phyloP scores from a whole-genome alignment of 129 eudicot genomes.

The Dittrichia graveolens region DNA sequence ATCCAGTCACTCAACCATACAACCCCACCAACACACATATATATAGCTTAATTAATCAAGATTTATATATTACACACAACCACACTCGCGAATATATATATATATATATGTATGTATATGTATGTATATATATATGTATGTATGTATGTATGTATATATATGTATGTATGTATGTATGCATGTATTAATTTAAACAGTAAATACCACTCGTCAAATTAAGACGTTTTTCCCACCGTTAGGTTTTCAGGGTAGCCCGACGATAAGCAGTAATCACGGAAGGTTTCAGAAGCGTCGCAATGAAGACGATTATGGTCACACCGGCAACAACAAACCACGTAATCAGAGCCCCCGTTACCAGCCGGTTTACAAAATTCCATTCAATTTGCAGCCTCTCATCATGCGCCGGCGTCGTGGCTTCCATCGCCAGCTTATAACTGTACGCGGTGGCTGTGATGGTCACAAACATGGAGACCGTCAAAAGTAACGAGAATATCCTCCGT shows the following conservation, averaged over 20 bases:
- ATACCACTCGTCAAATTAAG: too few relatives aligned
- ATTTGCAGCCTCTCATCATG: neutral
- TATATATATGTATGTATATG: too few relatives aligned
- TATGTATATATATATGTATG: too few relatives aligned
- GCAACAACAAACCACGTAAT: constrained; percentile 22
- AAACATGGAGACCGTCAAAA: constrained; percentile 38
- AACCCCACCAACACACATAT: too few relatives aligned
- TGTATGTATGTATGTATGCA: too few relatives aligned
- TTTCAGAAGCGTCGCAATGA: neutral
- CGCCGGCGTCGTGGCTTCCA: constrained; percentile 34
- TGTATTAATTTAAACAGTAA: too few relatives aligned
- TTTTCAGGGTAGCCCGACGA: neutral
- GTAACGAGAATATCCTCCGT: constrained; percentile 23
- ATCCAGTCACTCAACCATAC: too few relatives aligned
- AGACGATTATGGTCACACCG: constrained; percentile 8
- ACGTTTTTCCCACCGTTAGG: neutral
- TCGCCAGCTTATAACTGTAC: constrained; percentile 28
- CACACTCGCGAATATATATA: too few relatives aligned
- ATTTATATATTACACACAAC: too few relatives aligned
- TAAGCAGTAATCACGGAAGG: neutral
- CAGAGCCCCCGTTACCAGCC: constrained; percentile 27
- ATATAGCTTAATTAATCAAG: too few relatives aligned
- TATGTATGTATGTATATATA: too few relatives aligned
- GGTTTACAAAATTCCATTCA: constrained; percentile 5
- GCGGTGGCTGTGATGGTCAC: constrained; percentile 35